phyloP scores from a whole-genome alignment of 345 rosid genomes.

The Erucastrum elatum region DNA sequence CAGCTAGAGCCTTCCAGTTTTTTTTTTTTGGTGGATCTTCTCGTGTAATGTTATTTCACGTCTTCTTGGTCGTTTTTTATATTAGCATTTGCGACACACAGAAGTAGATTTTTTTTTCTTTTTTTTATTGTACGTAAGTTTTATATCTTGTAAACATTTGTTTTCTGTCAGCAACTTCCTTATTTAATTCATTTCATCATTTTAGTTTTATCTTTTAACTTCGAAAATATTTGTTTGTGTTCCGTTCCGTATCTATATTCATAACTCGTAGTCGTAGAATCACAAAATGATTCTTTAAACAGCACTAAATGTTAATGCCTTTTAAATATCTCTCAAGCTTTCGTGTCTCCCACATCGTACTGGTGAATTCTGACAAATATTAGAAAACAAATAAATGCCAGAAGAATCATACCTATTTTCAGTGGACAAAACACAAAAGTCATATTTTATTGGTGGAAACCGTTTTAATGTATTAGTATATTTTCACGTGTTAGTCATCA shows the following conservation, averaged over 20 bases:
- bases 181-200: neutral
- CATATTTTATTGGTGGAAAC: too few species aligned
- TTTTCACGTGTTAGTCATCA: neutral
- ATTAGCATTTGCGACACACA: neutral
- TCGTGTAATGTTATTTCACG: too few species aligned
- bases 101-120: neutral
- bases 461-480: too few species aligned
- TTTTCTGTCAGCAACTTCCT: neutral
- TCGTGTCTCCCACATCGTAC: neutral
- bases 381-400: neutral
- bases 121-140: too few species aligned
- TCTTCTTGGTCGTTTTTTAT: neutral
- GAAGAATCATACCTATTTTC: neutral
- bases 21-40: too few species aligned
- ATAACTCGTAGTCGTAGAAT: neutral
- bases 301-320: neutral
- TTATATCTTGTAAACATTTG: neutral
- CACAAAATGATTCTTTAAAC: slow-evolving; percentile 1
- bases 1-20: too few species aligned
- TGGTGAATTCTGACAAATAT: neutral
- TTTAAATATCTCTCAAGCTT: neutral
- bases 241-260: neutral
- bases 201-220: neutral
- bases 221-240: neutral
- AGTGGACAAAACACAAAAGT: neutral